Conservation (phyloP, 1,139 yeast genomes). For the Meyerozyma athensensis region DNA sequence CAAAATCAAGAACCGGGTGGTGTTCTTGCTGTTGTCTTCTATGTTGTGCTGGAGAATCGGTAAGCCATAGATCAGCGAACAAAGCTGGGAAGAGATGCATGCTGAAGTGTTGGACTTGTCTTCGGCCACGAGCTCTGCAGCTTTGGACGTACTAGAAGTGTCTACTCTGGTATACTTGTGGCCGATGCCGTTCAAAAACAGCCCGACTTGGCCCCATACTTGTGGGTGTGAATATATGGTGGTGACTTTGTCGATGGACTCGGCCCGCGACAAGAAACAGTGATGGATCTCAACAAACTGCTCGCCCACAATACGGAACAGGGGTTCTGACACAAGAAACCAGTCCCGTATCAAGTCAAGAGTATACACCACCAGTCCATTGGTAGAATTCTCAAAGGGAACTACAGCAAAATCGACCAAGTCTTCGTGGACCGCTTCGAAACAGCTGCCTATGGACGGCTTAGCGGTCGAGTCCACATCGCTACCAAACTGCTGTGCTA, state of each 20-base stretch:
- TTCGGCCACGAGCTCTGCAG: conserved; percentile 60
- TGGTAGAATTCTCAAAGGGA: conserved; percentile 91
- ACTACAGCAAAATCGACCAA: conserved; percentile 71
- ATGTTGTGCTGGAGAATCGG: conserved; percentile 54
- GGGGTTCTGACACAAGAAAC: conserved; percentile 27
- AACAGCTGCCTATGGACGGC: conserved; percentile 57
- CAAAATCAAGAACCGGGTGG: conserved; percentile 78
- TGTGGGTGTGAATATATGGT: conserved; percentile 90
- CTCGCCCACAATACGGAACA: conserved; percentile 61
- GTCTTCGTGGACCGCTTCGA: conserved; percentile 42
- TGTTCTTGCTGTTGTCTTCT: conserved; percentile 70
- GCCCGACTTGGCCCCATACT: conserved; percentile 90
- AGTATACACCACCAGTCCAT: conserved; percentile 87
- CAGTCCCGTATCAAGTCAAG: conserved; percentile 76
- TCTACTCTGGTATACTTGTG: conserved; percentile 50
- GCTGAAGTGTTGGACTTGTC: conserved; percentile 37
- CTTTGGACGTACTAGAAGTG: conserved; percentile 75
- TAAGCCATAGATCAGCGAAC: conserved; percentile 58
- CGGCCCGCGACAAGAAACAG: conserved; percentile 55
- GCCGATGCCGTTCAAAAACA: conserved; percentile 40
- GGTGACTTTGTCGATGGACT: conserved; percentile 38
- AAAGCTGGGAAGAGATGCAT: conserved; percentile 50
- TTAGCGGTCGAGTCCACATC: conserved; percentile 11
- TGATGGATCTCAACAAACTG: conserved; percentile 83
- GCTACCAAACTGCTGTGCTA: conserved; percentile 64